Base-by-base conservation (phyloP, 2,329 filamentous ascomycete species). In the Colletotrichum spinosum region DNA sequence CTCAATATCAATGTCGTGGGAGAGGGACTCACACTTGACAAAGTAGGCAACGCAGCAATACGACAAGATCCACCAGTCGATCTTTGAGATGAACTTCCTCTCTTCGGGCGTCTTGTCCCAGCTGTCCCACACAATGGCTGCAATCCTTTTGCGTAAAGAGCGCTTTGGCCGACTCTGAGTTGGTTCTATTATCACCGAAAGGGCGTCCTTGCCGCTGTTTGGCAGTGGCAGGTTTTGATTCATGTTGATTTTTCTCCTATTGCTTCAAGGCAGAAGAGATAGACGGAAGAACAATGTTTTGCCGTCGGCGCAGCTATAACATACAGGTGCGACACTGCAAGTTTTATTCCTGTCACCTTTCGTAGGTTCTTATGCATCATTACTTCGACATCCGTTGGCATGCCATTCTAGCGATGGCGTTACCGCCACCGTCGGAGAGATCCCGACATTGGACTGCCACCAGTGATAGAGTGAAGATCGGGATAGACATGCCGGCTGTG, bases 41-140 rank as follows among this genome's bases (percentile, higher is more conserved):
- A 80, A 80, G 60, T 78, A 79, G 1, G 75, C 76, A 2, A 77
- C 45, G 17, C 75, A 79, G 4, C 72, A 74, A 57, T 78, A 78
- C 1, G 73, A 77, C 33, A 80, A 55, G 37, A 79, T 74, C 69
- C 71, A 76, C 67, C 72, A 74, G 50, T 79, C 77, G 3, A 78
- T 68, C 55, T 78, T 78, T 11, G 67, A 65, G 10, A 79, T 67
- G 35, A 78, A 71, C 6, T 69, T 69, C 3, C 76, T 70, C 56
- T 77, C 76, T 48, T 73, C 72, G 0, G 74, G 74, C 2, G 73
- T 58, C 65, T 77, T 78, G 66, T 77, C 75, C 38, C 75, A 69
- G 0, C 72, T 70, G 50, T 77, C 76, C 76, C 75, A 77, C 2
- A 77, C 55, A 0, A 76, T 65, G 1, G 61, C 55, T 3, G 73